Evolutionary conservation across 495 filamentous ascomycete genomes (phyloP).

Genomic region (Cenococcum geophilum): DNA sequence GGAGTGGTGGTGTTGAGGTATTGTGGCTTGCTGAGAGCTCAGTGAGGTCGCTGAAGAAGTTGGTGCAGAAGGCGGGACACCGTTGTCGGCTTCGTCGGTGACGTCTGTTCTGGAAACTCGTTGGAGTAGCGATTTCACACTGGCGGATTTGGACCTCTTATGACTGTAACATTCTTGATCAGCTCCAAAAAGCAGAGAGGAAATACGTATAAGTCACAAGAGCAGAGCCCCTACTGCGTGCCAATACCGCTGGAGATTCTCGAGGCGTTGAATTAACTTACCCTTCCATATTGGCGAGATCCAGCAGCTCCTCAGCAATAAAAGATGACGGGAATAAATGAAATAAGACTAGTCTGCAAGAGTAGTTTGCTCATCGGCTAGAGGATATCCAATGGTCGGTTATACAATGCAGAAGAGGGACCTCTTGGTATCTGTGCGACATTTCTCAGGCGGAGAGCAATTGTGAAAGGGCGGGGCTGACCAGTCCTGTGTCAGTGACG

Average conservation of each 20-base stretch:
- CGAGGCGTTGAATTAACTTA: conserved; percentile 2
- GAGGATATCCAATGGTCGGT: background rate
- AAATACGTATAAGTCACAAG: background rate
- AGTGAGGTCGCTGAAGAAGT: conserved; percentile 19
- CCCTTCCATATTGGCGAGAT: conserved; percentile 9
- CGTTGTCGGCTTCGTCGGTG: conserved; percentile 23
- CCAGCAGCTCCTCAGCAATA: background rate
- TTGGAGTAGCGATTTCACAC: conserved; percentile 35
- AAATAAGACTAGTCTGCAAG: background rate
- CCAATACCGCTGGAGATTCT: background rate
- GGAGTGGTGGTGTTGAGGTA: conserved; percentile 7
- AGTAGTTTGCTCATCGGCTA: background rate
- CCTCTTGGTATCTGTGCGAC: background rate
- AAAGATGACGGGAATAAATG: background rate
- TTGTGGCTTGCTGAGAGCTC: conserved; percentile 18
- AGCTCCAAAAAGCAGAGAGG: background rate
- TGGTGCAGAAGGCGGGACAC: background rate
- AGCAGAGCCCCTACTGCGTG: conserved; percentile 7
- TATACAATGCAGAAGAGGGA: background rate
- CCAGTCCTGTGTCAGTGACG: background rate
- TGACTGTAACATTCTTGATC: conserved; percentile 20
- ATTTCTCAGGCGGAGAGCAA: background rate
- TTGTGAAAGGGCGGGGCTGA: background rate
- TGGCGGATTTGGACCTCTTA: conserved; percentile 37
- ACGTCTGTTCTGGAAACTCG: conserved; percentile 37